Conservation (phyloP, 495 filamentous ascomycete species). For the Terfezia boudieri region DNA sequence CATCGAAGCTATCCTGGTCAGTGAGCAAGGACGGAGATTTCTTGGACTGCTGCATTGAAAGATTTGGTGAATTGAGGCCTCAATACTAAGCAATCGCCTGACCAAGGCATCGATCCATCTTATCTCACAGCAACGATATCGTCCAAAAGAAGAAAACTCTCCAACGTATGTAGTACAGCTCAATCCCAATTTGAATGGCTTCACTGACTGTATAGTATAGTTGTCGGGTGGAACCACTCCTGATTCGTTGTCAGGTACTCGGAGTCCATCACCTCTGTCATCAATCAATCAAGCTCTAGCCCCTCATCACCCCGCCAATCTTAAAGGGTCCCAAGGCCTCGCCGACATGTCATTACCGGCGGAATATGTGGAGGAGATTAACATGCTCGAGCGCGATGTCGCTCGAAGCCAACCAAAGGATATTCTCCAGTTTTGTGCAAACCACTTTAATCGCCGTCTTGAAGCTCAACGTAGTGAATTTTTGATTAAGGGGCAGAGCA, state of each 20-base stretch:
- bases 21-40: not conserved
- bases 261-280: not conserved
- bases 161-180: not conserved
- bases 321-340: not conserved
- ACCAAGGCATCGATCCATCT: not conserved
- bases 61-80: not conserved
- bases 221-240: not conserved
- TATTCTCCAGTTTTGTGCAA: slow-evolving; percentile 45
- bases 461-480: slow-evolving; percentile 35
- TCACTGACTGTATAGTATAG: too few species aligned
- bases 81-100: not conserved
- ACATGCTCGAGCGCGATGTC: slow-evolving; percentile 34
- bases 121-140: not conserved
- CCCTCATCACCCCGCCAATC: not conserved
- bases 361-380: slow-evolving; percentile 37
- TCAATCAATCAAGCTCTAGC: not conserved
- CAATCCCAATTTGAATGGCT: not conserved
- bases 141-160: not conserved
- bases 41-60: not conserved
- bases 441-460: slow-evolving; percentile 39
- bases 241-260: not conserved
- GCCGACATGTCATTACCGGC: slow-evolving; percentile 24
- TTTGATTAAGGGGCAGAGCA: slow-evolving; percentile 23
- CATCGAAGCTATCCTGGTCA: not conserved
- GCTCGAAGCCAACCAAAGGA: slow-evolving; percentile 30